These are phyloP conservation scores for Aspergillus sp. DNA, from an alignment of 2,329 filamentous ascomycete genomes.

Conservation along the genomic window DNA sequence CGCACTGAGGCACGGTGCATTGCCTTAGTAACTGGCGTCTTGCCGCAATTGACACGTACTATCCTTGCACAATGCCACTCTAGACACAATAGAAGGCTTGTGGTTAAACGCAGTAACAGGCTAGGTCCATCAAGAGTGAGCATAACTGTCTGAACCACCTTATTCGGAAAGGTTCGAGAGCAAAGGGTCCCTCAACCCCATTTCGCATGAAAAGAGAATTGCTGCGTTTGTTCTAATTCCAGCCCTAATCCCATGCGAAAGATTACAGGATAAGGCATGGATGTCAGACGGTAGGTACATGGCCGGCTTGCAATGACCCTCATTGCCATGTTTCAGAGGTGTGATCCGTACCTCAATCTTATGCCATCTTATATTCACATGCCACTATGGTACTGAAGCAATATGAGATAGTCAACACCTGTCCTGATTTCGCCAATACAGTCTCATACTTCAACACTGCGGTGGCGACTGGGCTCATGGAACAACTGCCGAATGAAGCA, in stretches of 20 bases:
- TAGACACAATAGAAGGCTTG: slow-evolving; percentile 10
- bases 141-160: slow-evolving; percentile 1
- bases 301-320: slow-evolving; percentile 6
- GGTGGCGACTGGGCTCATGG: background rate
- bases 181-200: background rate
- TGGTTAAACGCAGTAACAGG: slow-evolving; percentile 6
- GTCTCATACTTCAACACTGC: background rate
- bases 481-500: background rate
- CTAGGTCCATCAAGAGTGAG: slow-evolving; percentile 1
- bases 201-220: background rate
- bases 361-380: slow-evolving; percentile 11
- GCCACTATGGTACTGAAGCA: background rate
- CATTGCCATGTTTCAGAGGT: background rate
- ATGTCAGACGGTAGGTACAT: background rate
- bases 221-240: background rate
- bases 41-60: background rate
- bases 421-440: background rate
- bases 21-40: background rate
- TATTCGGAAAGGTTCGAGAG: background rate
- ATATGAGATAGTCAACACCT: too few species aligned
- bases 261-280: background rate
- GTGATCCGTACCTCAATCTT: too few species aligned
- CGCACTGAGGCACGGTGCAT: background rate
- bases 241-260: background rate
- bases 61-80: slow-evolving; percentile 13